Evolutionary conservation across 1,284 basidiomycete genomes (phyloP), one percentile per base, ranked within the genome.

Genomic region (Ceratobasidium sp.): DNA sequence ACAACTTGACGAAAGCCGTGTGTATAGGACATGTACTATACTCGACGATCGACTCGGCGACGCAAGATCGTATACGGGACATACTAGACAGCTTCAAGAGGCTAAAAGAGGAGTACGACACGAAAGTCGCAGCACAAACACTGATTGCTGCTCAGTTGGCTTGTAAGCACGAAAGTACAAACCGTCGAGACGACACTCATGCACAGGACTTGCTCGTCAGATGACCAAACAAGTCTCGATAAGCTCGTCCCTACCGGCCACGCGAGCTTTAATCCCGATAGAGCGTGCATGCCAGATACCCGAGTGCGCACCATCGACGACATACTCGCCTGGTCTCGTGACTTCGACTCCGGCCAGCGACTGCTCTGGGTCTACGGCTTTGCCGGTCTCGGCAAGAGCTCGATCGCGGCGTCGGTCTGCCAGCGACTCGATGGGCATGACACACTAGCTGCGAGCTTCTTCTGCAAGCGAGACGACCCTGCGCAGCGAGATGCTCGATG

Each of bases 401-500:
- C 81, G 4, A 82, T 83, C 39, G 80, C 82, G 15, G 46, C 78
- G 55, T 81, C 83, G 0, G 63, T 83, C 6, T 81, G 82, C 39
- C 60, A 80, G 5, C n/a, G 73, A 1, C 79, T 75, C 33, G 42
- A 71, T 6, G 44, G 20, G 13, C 23, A 70, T n/a, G 66, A 76
- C 1, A 53, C 23, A 5, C 83, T 84, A 1, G 84, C 82, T 6
- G 83, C 84, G 1, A 83, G 81, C 10, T 69, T 64, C n/a, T 86
- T 85, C 81, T 85, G 83, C 67, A 83, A 84, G 13, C 81, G 84
- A 0, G 81, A 77, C 56, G 46, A 42, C 23, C 60, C 60, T 1
- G 44, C 67, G 4, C 44, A 58, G 20, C 69, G 55, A n/a, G 60
- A 68, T 15, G 73, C 78, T 18, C 15, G 40, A 5, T 64, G 39